phyloP scores from a whole-genome alignment of 768 basidiomycete genomes.

The Rhizopogon rudus region DNA sequence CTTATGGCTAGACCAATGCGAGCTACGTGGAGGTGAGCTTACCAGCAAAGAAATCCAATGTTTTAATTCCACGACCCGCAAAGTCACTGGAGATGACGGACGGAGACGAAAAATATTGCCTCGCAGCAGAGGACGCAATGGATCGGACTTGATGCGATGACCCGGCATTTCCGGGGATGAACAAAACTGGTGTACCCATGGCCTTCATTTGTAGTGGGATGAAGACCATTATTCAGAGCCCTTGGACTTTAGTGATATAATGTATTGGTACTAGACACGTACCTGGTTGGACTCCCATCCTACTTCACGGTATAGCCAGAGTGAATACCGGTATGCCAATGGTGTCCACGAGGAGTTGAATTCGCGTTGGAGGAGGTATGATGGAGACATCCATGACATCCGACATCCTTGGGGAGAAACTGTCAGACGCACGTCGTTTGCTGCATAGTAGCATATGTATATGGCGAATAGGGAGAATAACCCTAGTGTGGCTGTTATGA shows the following conservation, averaged over 20 bases:
- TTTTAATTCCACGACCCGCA: constrained; percentile 35
- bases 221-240: neutral
- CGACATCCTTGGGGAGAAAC: constrained; percentile 89
- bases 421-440: constrained; percentile 36
- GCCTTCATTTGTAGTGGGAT: constrained; percentile 12
- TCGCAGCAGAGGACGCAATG: constrained; percentile 85
- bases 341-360: constrained; percentile 70
- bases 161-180: constrained; percentile 97
- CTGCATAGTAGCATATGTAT: constrained; percentile 39
- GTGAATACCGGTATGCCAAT: constrained; percentile 67
- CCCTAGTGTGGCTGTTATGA: constrained; percentile 10
- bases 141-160: constrained; percentile 92
- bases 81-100: constrained; percentile 51
- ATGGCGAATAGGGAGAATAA: constrained; percentile 34
- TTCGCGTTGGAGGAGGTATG: constrained; percentile 68
- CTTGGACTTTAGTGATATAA: constrained; percentile 7
- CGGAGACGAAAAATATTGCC: constrained; percentile 72
- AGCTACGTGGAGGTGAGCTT: constrained; percentile 17
- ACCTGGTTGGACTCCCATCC: constrained; percentile 76
- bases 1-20: neutral
- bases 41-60: constrained; percentile 88
- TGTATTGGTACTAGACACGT: constrained; percentile 4
- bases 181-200: constrained; percentile 80
- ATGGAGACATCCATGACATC: constrained; percentile 96
- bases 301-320: constrained; percentile 89